phyloP scores from a whole-genome alignment of 495 filamentous ascomycete species.

The Podospora comata region DNA sequence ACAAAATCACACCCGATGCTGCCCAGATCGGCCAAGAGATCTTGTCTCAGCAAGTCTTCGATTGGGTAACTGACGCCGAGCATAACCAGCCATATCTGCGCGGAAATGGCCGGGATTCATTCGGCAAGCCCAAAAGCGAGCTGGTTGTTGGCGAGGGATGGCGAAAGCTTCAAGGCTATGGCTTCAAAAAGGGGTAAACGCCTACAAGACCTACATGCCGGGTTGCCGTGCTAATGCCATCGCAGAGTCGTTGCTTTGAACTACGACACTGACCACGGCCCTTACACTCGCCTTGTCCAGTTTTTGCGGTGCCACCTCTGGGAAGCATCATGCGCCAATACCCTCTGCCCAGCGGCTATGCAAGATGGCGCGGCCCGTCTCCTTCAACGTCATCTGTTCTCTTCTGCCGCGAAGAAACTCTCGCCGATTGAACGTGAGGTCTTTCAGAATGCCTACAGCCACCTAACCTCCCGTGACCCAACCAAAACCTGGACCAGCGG shows the following conservation, averaged over 20 bases:
- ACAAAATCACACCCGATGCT: slow-evolving; percentile 39
- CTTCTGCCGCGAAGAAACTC: slow-evolving; percentile 11
- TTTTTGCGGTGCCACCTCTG: slow-evolving; percentile 62
- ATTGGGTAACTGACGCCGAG: slow-evolving; percentile 58
- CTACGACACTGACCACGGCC: slow-evolving; percentile 47
- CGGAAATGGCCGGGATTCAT: slow-evolving; percentile 47
- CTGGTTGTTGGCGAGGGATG: slow-evolving; percentile 57
- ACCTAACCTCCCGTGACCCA: slow-evolving; percentile 54
- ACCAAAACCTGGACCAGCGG: slow-evolving; percentile 67
- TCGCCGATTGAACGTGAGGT: slow-evolving; percentile 32
- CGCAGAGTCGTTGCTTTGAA: slow-evolving; percentile 43
- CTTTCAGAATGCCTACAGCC: slow-evolving; percentile 50
- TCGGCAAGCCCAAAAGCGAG: slow-evolving; percentile 46
- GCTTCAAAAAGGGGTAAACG: slow-evolving; percentile 29
- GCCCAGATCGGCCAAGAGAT: slow-evolving; percentile 45
- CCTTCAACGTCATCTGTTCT: slow-evolving; percentile 50
- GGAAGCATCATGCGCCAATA: slow-evolving; percentile 57
- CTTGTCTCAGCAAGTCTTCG: slow-evolving; percentile 44
- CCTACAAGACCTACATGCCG: background rate
- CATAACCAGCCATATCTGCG: slow-evolving; percentile 53
- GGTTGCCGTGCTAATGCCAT: slow-evolving; percentile 41
- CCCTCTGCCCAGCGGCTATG: slow-evolving; percentile 68
- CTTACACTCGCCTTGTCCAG: slow-evolving; percentile 52
- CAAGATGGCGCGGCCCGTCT: slow-evolving; percentile 66
- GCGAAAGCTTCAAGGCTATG: slow-evolving; percentile 52